phyloP scores from a whole-genome alignment of 768 basidiomycete species.

The Pulveroboletus sp. region DNA sequence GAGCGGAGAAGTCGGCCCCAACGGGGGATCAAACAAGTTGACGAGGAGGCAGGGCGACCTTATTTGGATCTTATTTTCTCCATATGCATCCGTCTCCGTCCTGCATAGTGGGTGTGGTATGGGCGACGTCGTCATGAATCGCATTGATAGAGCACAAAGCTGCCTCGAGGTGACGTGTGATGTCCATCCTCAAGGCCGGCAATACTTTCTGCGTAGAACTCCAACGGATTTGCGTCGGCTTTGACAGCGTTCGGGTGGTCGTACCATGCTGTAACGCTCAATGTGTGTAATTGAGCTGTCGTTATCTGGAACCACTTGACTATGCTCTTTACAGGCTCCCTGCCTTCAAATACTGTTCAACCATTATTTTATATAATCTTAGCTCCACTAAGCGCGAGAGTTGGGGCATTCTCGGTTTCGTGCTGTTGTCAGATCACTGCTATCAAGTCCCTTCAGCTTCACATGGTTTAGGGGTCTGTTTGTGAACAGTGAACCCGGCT shows the following conservation, averaged over 20 bases:
- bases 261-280: not conserved
- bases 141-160: not conserved
- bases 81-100: not conserved
- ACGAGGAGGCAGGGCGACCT: not conserved
- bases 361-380: too few relatives aligned
- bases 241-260: not conserved
- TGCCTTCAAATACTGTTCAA: too few relatives aligned
- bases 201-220: not conserved
- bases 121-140: not conserved
- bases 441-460: too few relatives aligned
- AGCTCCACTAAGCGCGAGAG: too few relatives aligned
- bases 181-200: not conserved
- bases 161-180: not conserved
- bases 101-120: not conserved
- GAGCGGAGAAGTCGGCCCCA: not conserved
- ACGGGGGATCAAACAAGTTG: not conserved
- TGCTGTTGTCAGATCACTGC: too few relatives aligned
- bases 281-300: not conserved
- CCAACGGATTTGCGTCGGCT: not conserved
- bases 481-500: too few relatives aligned
- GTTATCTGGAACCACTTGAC: too few relatives aligned
- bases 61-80: not conserved
- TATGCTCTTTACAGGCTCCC: too few relatives aligned
- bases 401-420: too few relatives aligned
- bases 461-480: too few relatives aligned